phyloP scores from a whole-genome alignment of 805 yeast species.

The Danielia reshetovae region DNA sequence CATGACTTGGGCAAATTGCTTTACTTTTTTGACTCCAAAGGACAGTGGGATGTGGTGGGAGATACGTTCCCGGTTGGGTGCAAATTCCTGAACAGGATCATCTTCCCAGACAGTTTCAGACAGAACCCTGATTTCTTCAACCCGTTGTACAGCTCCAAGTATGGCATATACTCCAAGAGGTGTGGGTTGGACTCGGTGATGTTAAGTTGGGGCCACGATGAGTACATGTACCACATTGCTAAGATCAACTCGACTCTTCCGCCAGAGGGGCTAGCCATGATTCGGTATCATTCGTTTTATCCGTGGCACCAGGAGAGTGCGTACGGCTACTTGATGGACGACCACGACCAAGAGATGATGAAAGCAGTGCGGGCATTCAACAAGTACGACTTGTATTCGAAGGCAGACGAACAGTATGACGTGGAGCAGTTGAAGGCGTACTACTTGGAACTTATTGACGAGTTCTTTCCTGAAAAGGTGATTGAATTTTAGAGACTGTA shows the following conservation, averaged over 20 bases:
- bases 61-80: constrained; percentile 79
- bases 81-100: constrained; percentile 53
- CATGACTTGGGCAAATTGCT: constrained; percentile 69
- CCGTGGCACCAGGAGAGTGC: constrained; percentile 77
- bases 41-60: constrained; percentile 81
- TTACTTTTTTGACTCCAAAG: constrained; percentile 66
- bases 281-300: constrained; percentile 69
- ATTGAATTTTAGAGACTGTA: constrained; percentile 59
- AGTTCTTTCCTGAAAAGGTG: constrained; percentile 54
- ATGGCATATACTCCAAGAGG: constrained; percentile 59
- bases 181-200: constrained; percentile 69
- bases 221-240: constrained; percentile 71
- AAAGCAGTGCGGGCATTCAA: constrained; percentile 64
- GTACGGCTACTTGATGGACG: constrained; percentile 60
- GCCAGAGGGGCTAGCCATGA: constrained; percentile 67
- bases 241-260: constrained; percentile 62
- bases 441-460: constrained; percentile 61
- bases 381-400: constrained; percentile 66
- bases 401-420: constrained; percentile 46
- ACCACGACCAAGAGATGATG: constrained; percentile 56
- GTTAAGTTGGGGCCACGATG: constrained; percentile 80
- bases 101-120: constrained; percentile 57
- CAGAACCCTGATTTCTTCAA: constrained; percentile 58
- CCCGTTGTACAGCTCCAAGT: constrained; percentile 62
- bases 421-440: constrained; percentile 53